Evolutionary conservation across 1,139 yeast genomes (phyloP).

Genomic region (Pichia sp.): DNA sequence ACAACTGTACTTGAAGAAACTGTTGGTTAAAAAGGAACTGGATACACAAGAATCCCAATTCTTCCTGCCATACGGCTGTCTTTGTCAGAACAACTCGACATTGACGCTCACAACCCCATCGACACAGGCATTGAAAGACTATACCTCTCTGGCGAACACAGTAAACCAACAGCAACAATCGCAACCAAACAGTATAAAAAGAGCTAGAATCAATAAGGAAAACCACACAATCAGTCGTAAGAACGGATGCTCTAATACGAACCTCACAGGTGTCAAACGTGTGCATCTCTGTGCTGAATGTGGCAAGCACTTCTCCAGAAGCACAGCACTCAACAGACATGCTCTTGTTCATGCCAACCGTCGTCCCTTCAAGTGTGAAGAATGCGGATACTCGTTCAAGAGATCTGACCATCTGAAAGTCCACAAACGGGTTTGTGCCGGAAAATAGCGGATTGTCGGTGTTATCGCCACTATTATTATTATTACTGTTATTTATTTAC

Average conservation of each 20-base stretch:
- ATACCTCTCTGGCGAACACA: background rate
- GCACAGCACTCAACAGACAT: conserved; percentile 28
- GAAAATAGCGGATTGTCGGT: no score
- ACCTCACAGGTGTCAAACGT: background rate
- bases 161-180: background rate
- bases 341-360: conserved; percentile 26
- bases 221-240: background rate
- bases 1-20: conserved; percentile 2
- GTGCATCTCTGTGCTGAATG: conserved; percentile 23
- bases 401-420: conserved; percentile 29
- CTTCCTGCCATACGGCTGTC: conserved; percentile 1
- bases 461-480: no score
- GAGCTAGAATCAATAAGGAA: background rate
- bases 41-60: conserved; percentile 1
- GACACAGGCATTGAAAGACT: background rate
- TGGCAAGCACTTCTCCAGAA: conserved; percentile 25
- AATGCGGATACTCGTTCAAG: conserved; percentile 28
- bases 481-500: no score
- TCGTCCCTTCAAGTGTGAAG: conserved; percentile 27
- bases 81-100: background rate
- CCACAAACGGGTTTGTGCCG: conserved; percentile 23
- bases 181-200: background rate
- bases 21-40: conserved; percentile 1
- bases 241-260: background rate
- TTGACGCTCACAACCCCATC: background rate